Evolutionary conservation across 176 grass and related monocot genomes (phyloP).

Genomic region (Hordeum vulgare): DNA sequence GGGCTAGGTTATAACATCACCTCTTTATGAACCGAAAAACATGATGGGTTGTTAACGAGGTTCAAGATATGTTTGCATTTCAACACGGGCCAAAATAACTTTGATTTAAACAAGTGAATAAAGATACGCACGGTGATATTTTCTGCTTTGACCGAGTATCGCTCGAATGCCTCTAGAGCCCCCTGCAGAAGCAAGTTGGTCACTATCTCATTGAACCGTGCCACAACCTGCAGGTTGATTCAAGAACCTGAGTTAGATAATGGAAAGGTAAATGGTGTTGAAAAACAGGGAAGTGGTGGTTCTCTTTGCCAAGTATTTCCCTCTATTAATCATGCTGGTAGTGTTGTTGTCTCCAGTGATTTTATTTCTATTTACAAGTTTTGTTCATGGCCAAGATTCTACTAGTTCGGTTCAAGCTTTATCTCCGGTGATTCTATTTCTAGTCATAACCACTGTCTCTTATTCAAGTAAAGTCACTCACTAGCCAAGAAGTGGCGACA

Average conservation of each 20-base stretch:
- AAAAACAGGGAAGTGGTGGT: background rate
- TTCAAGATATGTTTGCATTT: background rate
- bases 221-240: constrained; percentile 58
- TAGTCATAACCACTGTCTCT: background rate
- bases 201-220: constrained; percentile 89
- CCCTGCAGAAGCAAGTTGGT: constrained; percentile 83
- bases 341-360: background rate
- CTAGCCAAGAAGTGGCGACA: background rate
- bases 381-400: too few species aligned
- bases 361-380: too few species aligned
- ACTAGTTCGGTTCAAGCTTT: background rate
- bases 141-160: constrained; percentile 74
- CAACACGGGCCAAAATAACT: background rate
- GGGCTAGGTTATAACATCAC: background rate
- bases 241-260: constrained; percentile 6
- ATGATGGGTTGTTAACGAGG: background rate
- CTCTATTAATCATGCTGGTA: background rate
- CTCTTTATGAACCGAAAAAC: background rate
- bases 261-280: background rate
- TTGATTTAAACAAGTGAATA: background rate
- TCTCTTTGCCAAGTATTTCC: background rate
- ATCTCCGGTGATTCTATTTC: background rate
- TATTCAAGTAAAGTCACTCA: background rate
- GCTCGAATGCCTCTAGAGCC: constrained; percentile 69
- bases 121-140: constrained; percentile 64